Evolutionary conservation across 1,284 basidiomycete species (phyloP).

Genomic region (Ceratobasidium sp.): DNA sequence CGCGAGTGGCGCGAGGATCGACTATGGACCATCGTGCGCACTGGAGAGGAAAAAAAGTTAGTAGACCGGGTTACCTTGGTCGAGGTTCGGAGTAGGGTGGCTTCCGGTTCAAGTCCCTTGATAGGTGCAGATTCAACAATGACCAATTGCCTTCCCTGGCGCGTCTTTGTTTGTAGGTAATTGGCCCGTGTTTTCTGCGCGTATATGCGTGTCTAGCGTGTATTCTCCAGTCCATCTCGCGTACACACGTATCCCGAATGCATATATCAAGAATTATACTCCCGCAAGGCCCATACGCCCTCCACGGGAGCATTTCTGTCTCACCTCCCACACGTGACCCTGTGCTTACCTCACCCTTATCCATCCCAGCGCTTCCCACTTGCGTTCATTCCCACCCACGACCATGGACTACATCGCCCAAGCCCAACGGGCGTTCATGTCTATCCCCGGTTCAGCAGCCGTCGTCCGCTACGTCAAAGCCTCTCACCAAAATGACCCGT

Average conservation of each 20-base stretch:
- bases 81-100: constrained; percentile 9
- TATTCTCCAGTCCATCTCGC: neutral
- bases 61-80: constrained; percentile 9
- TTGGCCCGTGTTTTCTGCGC: constrained; percentile 8
- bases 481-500: constrained; percentile 92
- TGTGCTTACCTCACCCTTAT: constrained; percentile 28
- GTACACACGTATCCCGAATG: neutral
- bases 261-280: neutral
- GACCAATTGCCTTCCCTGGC: constrained; percentile 1
- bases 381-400: constrained; percentile 28
- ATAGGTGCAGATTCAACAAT: constrained; percentile 31
- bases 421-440: constrained; percentile 74
- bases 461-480: constrained; percentile 92
- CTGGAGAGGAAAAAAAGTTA: constrained; percentile 12
- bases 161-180: neutral
- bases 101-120: neutral
- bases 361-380: constrained; percentile 28
- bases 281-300: neutral
- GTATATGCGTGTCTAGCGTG: constrained; percentile 25
- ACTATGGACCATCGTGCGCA: constrained; percentile 26
- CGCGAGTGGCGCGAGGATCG: constrained; percentile 26
- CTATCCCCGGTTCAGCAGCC: constrained; percentile 90
- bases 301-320: constrained; percentile 6
- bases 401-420: constrained; percentile 35
- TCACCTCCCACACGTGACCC: constrained; percentile 19